Evolutionary conservation across 345 rosid species (phyloP), one percentile per base, ranked within the genome.

Genomic region (Trapa bicornis): DNA sequence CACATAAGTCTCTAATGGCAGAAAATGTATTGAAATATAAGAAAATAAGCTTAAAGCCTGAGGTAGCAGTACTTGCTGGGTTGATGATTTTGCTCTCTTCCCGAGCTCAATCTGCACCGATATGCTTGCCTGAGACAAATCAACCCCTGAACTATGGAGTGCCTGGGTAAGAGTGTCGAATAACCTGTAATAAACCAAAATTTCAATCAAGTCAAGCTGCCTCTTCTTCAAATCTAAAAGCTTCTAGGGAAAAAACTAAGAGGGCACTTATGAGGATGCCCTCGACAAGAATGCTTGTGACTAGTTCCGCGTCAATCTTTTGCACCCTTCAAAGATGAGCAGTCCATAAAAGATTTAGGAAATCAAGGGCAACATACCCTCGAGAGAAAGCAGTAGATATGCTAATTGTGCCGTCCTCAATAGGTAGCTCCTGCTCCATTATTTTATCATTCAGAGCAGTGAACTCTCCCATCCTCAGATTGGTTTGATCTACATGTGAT

Each of bases 41-140:
- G 35, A 57, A 35, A 48, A 29, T 14, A 52, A 68, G 47, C 16
- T 15, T 2, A 22, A 14, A 3, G 52, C 1, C 33, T 52, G 68
- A 38, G 15, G 16, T 35, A 72, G 14, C 85, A 83, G 78, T 84
- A 36, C 71, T 8, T 12, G 61, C 69, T 52, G 83, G 74, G 76
- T 66, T 58, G 70, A 47, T 12, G 72, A 56, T 41, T 61, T 73
- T 14, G 75, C 72, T 68, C 75, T 87, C 79, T 94, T 94, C 62
- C 96, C 96, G 0, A 94, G 80, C 69, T 91, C 89, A 8, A 94
- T 89, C 72, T 94, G 85, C 65, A 94, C 96, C 5, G 97, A 89
- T 72, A 94, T 76, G 81, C 75, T 91, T 74, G 97, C 96, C 77
- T 82, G 77, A 13, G 97, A 84, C 62, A 94, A 79, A 78, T 94